phyloP scores from a whole-genome alignment of 805 yeast species.

The Huiozyma sinensis region DNA sequence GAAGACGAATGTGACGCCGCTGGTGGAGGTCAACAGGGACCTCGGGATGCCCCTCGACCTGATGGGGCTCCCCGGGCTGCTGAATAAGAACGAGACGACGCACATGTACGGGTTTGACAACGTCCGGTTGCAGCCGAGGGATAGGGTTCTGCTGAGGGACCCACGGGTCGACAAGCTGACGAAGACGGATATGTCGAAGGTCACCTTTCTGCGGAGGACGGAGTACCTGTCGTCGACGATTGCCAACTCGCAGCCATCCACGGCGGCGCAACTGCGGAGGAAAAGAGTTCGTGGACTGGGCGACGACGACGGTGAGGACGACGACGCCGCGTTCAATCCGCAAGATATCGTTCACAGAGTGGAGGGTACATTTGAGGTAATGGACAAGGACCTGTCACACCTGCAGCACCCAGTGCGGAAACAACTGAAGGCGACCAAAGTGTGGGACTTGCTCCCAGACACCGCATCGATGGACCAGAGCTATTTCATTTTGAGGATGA shows the following conservation, averaged over 20 bases:
- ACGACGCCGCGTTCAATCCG: conserved; percentile 18
- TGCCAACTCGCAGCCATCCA: conserved; percentile 27
- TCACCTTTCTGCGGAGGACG: conserved; percentile 85
- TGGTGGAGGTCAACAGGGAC: conserved; percentile 48
- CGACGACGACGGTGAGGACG: conserved; percentile 14
- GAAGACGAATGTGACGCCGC: conserved; percentile 56
- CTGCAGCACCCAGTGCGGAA: conserved; percentile 74
- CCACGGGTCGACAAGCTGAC: conserved; percentile 41
- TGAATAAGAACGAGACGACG: conserved; percentile 48
- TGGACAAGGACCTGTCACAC: conserved; percentile 30
- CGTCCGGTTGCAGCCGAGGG: conserved; percentile 61
- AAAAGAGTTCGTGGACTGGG: conserved; percentile 23
- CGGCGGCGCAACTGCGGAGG: conserved; percentile 6
- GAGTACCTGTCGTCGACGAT: conserved; percentile 70
- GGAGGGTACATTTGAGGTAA: conserved; percentile 66
- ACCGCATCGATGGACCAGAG: conserved; percentile 80
- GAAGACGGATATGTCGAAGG: conserved; percentile 32
- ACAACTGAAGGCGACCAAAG: conserved; percentile 57
- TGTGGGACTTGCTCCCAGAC: conserved; percentile 83
- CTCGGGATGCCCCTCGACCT: conserved; percentile 74
- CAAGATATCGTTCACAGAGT: conserved; percentile 32
- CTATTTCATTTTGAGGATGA: conserved; percentile 53
- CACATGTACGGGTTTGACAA: conserved; percentile 32
- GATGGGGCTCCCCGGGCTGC: conserved; percentile 51
- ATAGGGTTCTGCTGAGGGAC: conserved; percentile 65